Conservation (phyloP, 495 filamentous ascomycete species). For the Xylaria venustula region DNA sequence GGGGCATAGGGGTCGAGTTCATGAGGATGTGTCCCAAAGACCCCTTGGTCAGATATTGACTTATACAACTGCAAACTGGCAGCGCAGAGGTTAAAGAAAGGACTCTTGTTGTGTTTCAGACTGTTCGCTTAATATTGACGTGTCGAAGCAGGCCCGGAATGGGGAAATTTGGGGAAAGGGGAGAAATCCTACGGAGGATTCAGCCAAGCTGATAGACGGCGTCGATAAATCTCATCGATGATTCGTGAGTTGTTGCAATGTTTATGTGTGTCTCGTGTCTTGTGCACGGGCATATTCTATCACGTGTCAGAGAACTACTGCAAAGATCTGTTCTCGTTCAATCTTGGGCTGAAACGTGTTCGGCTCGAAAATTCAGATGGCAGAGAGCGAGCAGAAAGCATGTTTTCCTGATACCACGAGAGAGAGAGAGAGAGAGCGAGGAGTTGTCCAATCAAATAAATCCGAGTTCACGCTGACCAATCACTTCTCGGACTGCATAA, state of each 20-base stretch:
- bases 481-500: background rate
- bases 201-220: background rate
- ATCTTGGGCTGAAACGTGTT: background rate
- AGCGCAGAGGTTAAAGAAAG: background rate
- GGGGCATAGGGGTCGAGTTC: no score
- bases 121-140: background rate
- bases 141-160: background rate
- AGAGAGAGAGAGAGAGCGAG: no score
- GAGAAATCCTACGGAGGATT: background rate
- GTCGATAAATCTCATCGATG: background rate
- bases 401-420: background rate
- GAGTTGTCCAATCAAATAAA: background rate
- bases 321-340: background rate
- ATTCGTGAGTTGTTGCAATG: background rate
- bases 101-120: background rate
- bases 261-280: background rate
- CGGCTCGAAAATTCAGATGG: background rate
- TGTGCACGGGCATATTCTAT: background rate
- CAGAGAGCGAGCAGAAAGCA: background rate
- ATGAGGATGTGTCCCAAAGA: no score
- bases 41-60: background rate
- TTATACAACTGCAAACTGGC: background rate
- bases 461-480: background rate
- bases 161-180: background rate
- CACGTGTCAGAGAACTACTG: slow-evolving; percentile 6